A percentile compares a stretch with the other conserved stretches of the same genome.
Conservation (phyloP, 352 stramenopile species). For the Phytopythium boreale region DNA sequence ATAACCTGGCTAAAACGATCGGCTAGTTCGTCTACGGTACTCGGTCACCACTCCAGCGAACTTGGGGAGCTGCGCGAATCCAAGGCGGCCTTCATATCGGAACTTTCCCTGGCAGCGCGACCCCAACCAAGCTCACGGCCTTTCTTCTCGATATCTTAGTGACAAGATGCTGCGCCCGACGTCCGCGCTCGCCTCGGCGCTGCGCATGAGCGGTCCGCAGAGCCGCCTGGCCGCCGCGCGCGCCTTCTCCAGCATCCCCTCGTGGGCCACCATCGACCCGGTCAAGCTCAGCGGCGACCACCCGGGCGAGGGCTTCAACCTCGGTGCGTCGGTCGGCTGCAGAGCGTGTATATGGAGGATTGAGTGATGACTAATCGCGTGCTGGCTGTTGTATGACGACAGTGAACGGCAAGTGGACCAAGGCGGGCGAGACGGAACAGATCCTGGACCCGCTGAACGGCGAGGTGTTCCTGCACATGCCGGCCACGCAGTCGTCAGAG, state of each 20-base stretch:
- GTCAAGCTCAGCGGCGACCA: slow-evolving; percentile 64
- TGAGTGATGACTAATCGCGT: slow-evolving; percentile 6
- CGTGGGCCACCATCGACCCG: slow-evolving; percentile 93
- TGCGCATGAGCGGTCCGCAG: slow-evolving; percentile 12
- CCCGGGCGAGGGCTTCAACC: slow-evolving; percentile 87
- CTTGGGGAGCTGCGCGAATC: not conserved
- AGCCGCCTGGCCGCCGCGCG: slow-evolving; percentile 26
- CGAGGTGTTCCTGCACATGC: slow-evolving; percentile 93
- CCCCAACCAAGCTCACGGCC: not conserved
- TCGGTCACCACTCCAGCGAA: not conserved
- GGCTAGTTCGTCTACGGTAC: not conserved
- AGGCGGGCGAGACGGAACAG: slow-evolving; percentile 56
- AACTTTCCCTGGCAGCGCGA: slow-evolving; percentile 3
- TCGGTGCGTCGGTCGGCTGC: slow-evolving; percentile 19
- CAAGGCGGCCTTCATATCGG: slow-evolving; percentile 9
- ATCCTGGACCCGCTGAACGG: slow-evolving; percentile 95
- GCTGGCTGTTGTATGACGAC: not conserved
- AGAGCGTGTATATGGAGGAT: not conserved
- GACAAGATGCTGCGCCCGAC: slow-evolving; percentile 16
- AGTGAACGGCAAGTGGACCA: slow-evolving; percentile 91
- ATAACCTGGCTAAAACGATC: not conserved
- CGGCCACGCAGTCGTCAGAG: slow-evolving; percentile 89
- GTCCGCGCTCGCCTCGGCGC: slow-evolving; percentile 17
- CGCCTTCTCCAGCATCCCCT: slow-evolving; percentile 62
- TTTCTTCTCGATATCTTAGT: slow-evolving; percentile 14